Evolutionary conservation across 169 alveolate genomes (phyloP).

Genomic region (Plasmodium coatneyi): DNA sequence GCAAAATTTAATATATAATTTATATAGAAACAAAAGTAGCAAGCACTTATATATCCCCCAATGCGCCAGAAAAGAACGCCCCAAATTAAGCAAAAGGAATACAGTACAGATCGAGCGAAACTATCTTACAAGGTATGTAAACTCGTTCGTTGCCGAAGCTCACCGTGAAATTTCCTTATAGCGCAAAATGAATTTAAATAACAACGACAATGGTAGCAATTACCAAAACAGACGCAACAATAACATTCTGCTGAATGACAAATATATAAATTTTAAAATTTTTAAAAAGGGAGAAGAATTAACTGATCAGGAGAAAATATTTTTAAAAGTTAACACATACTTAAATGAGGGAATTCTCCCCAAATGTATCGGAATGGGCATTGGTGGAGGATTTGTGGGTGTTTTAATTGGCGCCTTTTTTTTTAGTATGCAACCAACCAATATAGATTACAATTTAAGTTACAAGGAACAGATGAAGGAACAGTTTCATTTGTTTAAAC

Average conservation of each 20-base stretch:
- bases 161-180: background rate
- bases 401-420: constrained; percentile 45
- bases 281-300: constrained; percentile 72
- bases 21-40: background rate
- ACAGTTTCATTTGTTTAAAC: constrained; percentile 63
- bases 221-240: constrained; percentile 20
- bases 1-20: background rate
- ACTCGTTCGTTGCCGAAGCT: background rate
- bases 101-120: background rate
- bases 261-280: constrained; percentile 54
- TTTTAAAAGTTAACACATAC: constrained; percentile 60
- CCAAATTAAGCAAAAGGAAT: background rate
- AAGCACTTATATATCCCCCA: background rate
- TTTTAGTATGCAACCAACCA: constrained; percentile 65
- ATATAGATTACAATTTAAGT: constrained; percentile 62
- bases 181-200: constrained; percentile 38
- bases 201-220: constrained; percentile 18
- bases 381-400: constrained; percentile 73
- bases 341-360: constrained; percentile 64
- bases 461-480: constrained; percentile 59
- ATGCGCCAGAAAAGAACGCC: background rate
- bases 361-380: constrained; percentile 70
- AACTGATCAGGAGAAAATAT: constrained; percentile 47
- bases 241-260: constrained; percentile 28
- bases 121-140: background rate